phyloP scores from a whole-genome alignment of 78 protist species.

The Diacronema lutheri region DNA sequence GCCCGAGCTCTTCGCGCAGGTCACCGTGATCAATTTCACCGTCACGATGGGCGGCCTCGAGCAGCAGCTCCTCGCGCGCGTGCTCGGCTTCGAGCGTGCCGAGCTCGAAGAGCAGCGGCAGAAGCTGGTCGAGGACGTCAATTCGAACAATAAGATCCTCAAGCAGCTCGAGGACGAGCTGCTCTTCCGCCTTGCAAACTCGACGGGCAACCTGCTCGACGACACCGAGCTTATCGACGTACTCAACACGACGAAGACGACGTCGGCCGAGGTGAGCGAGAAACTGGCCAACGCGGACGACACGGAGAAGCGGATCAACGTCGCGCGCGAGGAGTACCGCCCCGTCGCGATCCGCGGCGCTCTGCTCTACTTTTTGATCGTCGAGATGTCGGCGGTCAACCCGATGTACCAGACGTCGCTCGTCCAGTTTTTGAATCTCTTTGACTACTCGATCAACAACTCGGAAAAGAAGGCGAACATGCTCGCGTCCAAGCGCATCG shows the following conservation, averaged over 20 bases:
- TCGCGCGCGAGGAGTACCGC: slow-evolving; percentile 79
- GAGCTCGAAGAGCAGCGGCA: slow-evolving; percentile 77
- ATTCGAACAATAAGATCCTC: slow-evolving; percentile 50
- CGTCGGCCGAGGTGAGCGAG: slow-evolving; percentile 54
- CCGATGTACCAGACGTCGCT: slow-evolving; percentile 86
- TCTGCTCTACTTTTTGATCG: slow-evolving; percentile 78
- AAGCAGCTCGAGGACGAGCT: slow-evolving; percentile 68
- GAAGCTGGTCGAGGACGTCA: slow-evolving; percentile 70
- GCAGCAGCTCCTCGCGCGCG: slow-evolving; percentile 82
- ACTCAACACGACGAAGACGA: slow-evolving; percentile 72
- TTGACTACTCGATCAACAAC: slow-evolving; percentile 55
- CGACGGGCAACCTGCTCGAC: slow-evolving; percentile 85
- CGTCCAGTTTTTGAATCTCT: slow-evolving; percentile 66
- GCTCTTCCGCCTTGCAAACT: slow-evolving; percentile 58
- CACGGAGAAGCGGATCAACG: slow-evolving; percentile 57
- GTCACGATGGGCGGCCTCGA: slow-evolving; percentile 85
- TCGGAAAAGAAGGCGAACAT: slow-evolving; percentile 40
- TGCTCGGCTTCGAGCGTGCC: slow-evolving; percentile 68
- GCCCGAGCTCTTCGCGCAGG: slow-evolving; percentile 85
- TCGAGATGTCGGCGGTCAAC: slow-evolving; percentile 70
- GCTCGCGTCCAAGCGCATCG: slow-evolving; percentile 60
- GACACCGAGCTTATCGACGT: slow-evolving; percentile 73
- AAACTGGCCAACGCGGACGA: slow-evolving; percentile 56
- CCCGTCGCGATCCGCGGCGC: slow-evolving; percentile 80
- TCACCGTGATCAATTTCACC: slow-evolving; percentile 77